Evolutionary conservation across 2,329 filamentous ascomycete species (phyloP).

Genomic region (Talaromyces rugulosus): DNA sequence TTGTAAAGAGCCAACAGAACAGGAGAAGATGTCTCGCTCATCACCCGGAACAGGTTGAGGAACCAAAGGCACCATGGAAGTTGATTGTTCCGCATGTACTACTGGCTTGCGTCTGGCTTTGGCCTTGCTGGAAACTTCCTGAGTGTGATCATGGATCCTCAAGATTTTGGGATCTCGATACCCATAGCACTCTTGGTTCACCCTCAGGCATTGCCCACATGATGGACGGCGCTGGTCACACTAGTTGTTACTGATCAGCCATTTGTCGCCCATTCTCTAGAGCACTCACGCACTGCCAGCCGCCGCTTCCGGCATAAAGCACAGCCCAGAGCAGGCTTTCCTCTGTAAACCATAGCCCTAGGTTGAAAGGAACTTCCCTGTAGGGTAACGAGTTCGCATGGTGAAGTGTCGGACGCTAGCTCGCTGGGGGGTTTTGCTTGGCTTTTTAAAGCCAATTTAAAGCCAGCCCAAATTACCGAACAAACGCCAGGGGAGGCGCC

Average conservation of each 20-base stretch:
- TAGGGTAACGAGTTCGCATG: slow-evolving; percentile 16
- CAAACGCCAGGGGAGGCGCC: no score
- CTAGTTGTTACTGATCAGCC: slow-evolving; percentile 9
- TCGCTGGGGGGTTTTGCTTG: background rate
- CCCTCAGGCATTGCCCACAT: slow-evolving; percentile 19
- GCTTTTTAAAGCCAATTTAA: background rate
- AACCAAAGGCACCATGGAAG: background rate
- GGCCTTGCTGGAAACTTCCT: slow-evolving; percentile 16
- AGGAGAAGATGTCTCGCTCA: background rate
- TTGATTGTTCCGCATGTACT: background rate
- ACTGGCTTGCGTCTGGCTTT: slow-evolving; percentile 7
- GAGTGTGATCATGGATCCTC: slow-evolving; percentile 19
- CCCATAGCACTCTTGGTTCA: slow-evolving; percentile 16
- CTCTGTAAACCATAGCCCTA: slow-evolving; percentile 9
- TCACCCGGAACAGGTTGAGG: background rate
- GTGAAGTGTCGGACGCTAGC: background rate
- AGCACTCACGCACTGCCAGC: slow-evolving; percentile 10
- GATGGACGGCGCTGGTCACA: slow-evolving; percentile 20
- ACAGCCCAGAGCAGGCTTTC: slow-evolving; percentile 14
- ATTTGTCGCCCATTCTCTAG: background rate
- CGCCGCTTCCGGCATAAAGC: slow-evolving; percentile 14
- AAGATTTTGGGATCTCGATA: slow-evolving; percentile 18
- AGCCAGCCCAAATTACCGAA: no score
- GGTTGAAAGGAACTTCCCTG: background rate
- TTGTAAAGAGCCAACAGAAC: slow-evolving; percentile 8